Evolutionary conservation across 495 filamentous ascomycete species (phyloP), one percentile per base, ranked within the genome.

Genomic region (Penicillium manginii): DNA sequence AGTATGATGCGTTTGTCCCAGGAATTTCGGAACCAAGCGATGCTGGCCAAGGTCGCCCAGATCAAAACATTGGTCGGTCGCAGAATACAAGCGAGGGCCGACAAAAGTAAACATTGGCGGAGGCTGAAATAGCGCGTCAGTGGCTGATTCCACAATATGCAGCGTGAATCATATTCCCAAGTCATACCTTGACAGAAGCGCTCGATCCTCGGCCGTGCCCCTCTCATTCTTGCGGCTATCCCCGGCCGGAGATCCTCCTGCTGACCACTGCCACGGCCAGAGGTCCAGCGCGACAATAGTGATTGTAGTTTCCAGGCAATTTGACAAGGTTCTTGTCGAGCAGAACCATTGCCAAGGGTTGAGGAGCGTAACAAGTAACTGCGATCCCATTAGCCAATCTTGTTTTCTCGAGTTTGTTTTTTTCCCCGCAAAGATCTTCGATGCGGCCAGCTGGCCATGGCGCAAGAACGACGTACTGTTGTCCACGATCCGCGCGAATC

Each of bases 311-410:
- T 99, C 94, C 9, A 97, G 75, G 54, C 88, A 94, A 74, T 98
- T 99, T 40, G 92, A 97, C 52, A 99, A 84, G 0, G 94, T 96
- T 55, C 94, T 83, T 2, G 91, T 96, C 0, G 93, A 92, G 71
- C 89, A 96, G 71, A 96, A 97, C 89, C 89, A 99, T 70, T 97
- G 92, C 91, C 96, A 99, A 17, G 94, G 92, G 67, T 86, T 98
- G 60, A 89, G 73, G 31, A 92, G 73, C 2, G 89, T 88, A 72
- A 96, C 82, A 23, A 84, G 69, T 52, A 84, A 72, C 80, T 82
- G 67, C 17, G 17, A 43, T n/a, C n/a, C 42, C 50, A 43, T 50
- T 48, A 8, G 22, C 50, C 42, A 63, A 43, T 26, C 23, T 21
- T 17, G 3, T 19, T 17, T 17, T 45, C 42, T 45, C 7, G 35